Evolutionary conservation across 225 moss, liverwort and hornwort genomes (phyloP).

Genomic region (Lunularia cruciata): DNA sequence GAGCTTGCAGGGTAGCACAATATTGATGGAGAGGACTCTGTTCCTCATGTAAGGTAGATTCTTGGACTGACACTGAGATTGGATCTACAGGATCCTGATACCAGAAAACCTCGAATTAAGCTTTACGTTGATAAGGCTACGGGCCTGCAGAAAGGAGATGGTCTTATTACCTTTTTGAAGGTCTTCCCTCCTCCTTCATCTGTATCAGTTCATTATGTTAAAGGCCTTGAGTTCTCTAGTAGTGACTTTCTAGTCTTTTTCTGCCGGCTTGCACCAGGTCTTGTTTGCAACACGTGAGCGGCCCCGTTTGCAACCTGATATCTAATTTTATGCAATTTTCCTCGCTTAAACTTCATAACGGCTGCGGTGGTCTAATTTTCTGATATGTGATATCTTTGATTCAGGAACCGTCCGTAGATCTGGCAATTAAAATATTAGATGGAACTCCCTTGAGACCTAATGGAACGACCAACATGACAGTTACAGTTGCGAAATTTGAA

Average conservation of each 20-base stretch:
- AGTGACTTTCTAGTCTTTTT: too few species aligned
- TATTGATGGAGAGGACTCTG: too few species aligned
- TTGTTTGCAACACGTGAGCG: too few species aligned
- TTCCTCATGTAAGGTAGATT: too few species aligned
- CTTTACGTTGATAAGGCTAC: slow-evolving; percentile 86
- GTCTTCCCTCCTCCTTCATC: slow-evolving; percentile 42
- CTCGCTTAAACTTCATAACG: neutral
- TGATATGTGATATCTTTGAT: neutral
- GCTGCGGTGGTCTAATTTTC: neutral
- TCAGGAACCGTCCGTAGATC: slow-evolving; percentile 94
- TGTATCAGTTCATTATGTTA: neutral
- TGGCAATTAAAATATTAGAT: slow-evolving; percentile 94
- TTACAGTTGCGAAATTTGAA: slow-evolving; percentile 93
- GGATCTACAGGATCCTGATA: slow-evolving; percentile 83
- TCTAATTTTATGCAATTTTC: too few species aligned
- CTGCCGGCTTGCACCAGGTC: neutral
- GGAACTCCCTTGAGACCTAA: slow-evolving; percentile 88
- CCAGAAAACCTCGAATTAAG: slow-evolving; percentile 84
- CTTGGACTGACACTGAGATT: neutral
- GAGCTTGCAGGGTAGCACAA: too few species aligned
- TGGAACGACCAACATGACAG: slow-evolving; percentile 74
- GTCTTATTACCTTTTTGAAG: slow-evolving; percentile 93
- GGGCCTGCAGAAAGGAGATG: slow-evolving; percentile 94
- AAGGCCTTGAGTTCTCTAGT: too few species aligned
- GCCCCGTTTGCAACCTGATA: too few species aligned